Conservation (phyloP, 257 asterid species). For the Sherardia arvensis region DNA sequence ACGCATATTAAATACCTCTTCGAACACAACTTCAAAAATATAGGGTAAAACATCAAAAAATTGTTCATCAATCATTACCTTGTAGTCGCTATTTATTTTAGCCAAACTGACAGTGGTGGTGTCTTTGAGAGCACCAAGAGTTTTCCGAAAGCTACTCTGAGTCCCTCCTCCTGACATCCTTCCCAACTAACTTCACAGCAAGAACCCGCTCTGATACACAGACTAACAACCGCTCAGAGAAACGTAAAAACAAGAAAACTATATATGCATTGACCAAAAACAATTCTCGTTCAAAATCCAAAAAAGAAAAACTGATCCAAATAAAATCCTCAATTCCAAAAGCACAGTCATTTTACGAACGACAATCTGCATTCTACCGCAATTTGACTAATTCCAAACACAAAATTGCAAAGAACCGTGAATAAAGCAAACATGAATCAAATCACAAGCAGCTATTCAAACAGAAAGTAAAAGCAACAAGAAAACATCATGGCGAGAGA, state of each 20-base stretch:
- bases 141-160: constrained; percentile 79
- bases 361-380: neutral
- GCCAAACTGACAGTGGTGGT: constrained; percentile 95
- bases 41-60: neutral
- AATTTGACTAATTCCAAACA: neutral
- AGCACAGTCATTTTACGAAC: neutral
- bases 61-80: constrained; percentile 53
- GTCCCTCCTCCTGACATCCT: constrained; percentile 83
- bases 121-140: constrained; percentile 93
- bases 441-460: neutral
- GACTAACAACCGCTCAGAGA: neutral
- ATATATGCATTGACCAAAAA: constrained; percentile 9
- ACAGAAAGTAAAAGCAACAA: neutral
- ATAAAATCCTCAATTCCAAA: neutral
- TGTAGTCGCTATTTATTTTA: constrained; percentile 83
- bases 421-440: neutral
- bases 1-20: constrained; percentile 3
- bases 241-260: constrained; percentile 10
- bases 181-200: constrained; percentile 23
- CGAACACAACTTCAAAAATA: constrained; percentile 3
- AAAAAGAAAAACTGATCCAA: constrained; percentile 8
- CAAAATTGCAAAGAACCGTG: neutral
- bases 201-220: constrained; percentile 4
- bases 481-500: constrained; percentile 3
- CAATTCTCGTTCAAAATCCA: neutral